A percentile compares a stretch with the other conserved stretches of the same genome.
phyloP scores from a whole-genome alignment of 192 early-diverging fungal genomes.

The Radiomyces spectabilis region DNA sequence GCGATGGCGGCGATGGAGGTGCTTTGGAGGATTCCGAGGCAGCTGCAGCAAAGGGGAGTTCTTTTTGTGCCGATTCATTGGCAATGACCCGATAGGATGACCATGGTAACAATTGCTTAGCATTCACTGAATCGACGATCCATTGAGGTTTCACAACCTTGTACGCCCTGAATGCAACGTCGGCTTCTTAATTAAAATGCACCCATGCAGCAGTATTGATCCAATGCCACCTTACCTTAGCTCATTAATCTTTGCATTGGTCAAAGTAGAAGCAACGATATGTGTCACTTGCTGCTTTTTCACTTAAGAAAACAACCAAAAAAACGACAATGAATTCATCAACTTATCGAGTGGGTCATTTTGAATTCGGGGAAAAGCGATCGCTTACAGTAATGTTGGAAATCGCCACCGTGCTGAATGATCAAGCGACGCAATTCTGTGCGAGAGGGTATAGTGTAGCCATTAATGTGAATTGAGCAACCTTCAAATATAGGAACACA shows the following conservation, averaged over 20 bases:
- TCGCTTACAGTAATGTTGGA: conserved; percentile 31
- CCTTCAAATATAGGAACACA: conserved; percentile 35
- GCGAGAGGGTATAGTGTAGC: conserved; percentile 59
- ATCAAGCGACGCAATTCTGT: conserved; percentile 42
- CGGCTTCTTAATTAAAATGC: no score
- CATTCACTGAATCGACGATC: conserved; percentile 65
- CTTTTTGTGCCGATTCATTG: conserved; percentile 6
- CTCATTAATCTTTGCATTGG: conserved; percentile 58
- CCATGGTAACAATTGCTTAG: conserved; percentile 58
- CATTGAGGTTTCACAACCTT: conserved; percentile 67
- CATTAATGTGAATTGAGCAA: conserved; percentile 53
- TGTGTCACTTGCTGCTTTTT: conserved; percentile 56
- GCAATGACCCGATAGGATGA: conserved; percentile 40
- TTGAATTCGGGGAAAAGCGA: no score
- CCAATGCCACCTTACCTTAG: conserved; percentile 38
- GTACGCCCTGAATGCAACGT: conserved; percentile 40
- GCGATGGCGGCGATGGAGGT: neutral
- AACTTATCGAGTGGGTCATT: neutral
- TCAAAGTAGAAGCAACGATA: conserved; percentile 59
- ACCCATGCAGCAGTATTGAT: no score
- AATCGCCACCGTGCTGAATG: conserved; percentile 46
- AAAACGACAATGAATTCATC: neutral
- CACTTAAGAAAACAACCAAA: conserved; percentile 25
- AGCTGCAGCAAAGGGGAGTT: neutral
- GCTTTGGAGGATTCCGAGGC: neutral